Percentiles rank a stretch among this genome's conserved stretches.
These are phyloP conservation scores for Dryas alaskensis DNA, from an alignment of 306 rosid species.

Conservation along the genomic window DNA sequence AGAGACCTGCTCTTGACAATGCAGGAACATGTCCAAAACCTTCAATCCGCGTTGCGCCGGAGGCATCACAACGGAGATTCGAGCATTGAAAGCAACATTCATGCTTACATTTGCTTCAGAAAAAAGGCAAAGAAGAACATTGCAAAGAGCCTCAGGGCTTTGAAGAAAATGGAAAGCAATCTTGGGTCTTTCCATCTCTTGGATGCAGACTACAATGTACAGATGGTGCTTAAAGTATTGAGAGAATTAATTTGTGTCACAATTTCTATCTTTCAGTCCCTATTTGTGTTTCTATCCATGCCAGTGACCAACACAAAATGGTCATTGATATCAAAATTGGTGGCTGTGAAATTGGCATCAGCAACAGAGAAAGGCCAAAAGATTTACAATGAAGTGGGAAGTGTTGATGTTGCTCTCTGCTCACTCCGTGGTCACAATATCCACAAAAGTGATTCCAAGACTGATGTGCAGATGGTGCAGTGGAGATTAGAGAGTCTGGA, in stretches of 20 bases:
- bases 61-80: slow-evolving; percentile 41
- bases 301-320: slow-evolving; percentile 45
- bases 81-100: slow-evolving; percentile 43
- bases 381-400: slow-evolving; percentile 42
- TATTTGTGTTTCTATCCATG: slow-evolving; percentile 47
- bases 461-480: slow-evolving; percentile 43
- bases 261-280: slow-evolving; percentile 40
- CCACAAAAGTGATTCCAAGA: slow-evolving; percentile 27
- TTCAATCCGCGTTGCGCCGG: slow-evolving; percentile 63
- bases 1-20: slow-evolving; percentile 46
- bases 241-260: slow-evolving; percentile 51
- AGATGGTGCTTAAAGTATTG: slow-evolving; percentile 35
- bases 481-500: slow-evolving; percentile 45
- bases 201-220: slow-evolving; percentile 37
- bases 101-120: slow-evolving; percentile 46
- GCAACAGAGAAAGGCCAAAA: slow-evolving; percentile 40
- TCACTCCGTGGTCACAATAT: slow-evolving; percentile 35
- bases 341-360: slow-evolving; percentile 25
- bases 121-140: slow-evolving; percentile 61
- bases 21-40: slow-evolving; percentile 39
- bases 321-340: slow-evolving; percentile 50
- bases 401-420: slow-evolving; percentile 40
- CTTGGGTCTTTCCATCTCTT: slow-evolving; percentile 19
- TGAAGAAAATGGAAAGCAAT: slow-evolving; percentile 53
- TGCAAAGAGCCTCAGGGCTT: slow-evolving; percentile 31